Conservation (phyloP, 371 early-diverging fungal species). For the Mortierella sp. region DNA sequence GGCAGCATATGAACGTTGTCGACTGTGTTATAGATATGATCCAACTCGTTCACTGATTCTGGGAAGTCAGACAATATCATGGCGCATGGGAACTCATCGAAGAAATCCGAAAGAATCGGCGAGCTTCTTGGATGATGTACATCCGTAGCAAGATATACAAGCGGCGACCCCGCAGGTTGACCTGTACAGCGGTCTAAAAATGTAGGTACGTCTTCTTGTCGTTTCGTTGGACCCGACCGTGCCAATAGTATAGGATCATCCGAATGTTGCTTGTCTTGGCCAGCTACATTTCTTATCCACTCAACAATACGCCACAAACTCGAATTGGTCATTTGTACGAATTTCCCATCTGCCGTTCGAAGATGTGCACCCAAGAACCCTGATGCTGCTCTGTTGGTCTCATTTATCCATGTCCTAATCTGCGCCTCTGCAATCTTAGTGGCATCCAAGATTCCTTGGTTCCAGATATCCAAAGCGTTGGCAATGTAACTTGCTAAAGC, state of each 20-base stretch:
- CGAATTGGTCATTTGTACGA: conserved; percentile 57
- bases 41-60: conserved; percentile 25
- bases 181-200: conserved; percentile 37
- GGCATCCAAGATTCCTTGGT: conserved; percentile 59
- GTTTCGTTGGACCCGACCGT: background rate
- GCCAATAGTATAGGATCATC: background rate
- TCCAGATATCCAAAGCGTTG: conserved; percentile 62
- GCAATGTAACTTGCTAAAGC: conserved; percentile 55
- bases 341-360: conserved; percentile 66
- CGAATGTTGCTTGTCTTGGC: conserved; percentile 13
- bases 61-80: conserved; percentile 69
- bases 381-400: conserved; percentile 6
- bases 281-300: conserved; percentile 27
- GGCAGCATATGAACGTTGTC: conserved; percentile 38
- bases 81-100: conserved; percentile 64
- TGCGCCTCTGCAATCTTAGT: conserved; percentile 56
- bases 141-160: conserved; percentile 71
- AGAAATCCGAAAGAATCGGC: conserved; percentile 48
- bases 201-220: background rate
- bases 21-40: conserved; percentile 26
- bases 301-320: conserved; percentile 20
- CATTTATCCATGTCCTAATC: conserved; percentile 37
- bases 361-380: conserved; percentile 70
- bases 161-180: conserved; percentile 36
- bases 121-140: conserved; percentile 61